phyloP scores from a whole-genome alignment of 208 protist species.

The Leishmania major region DNA sequence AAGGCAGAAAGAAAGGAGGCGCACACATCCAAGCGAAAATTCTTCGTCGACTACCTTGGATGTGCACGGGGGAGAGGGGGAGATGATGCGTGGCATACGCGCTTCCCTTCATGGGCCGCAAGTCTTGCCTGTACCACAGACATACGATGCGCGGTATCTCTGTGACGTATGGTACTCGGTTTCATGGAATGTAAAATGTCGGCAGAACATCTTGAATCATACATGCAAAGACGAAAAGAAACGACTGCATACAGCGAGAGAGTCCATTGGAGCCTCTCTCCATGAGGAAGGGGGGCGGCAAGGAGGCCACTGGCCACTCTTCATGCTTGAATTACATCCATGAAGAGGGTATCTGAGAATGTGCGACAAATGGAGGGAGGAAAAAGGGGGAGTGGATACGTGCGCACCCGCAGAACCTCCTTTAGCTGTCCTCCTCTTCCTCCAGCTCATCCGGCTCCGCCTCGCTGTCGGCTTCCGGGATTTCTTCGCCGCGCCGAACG shows the following conservation, averaged over 20 bases:
- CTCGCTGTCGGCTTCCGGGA: conserved; percentile 87
- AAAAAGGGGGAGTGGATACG: background rate
- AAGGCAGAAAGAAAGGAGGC: background rate
- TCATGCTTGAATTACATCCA: conserved; percentile 3
- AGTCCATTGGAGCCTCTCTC: background rate
- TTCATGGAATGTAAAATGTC: background rate
- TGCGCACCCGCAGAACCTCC: background rate
- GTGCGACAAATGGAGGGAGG: background rate
- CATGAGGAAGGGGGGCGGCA: background rate
- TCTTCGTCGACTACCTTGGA: background rate
- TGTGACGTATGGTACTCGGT: background rate
- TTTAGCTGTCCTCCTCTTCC: conserved; percentile 71
- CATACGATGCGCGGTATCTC: background rate
- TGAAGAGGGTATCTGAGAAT: background rate
- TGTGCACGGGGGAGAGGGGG: background rate
- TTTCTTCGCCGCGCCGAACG: conserved; percentile 89
- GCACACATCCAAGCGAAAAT: background rate
- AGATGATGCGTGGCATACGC: too few relatives aligned
- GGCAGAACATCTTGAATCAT: conserved; percentile 8
- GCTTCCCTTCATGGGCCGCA: background rate
- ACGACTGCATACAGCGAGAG: background rate
- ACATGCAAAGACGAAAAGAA: conserved; percentile 14
- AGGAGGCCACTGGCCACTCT: background rate
- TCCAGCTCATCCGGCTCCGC: conserved; percentile 78
- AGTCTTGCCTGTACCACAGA: background rate